Conservation (phyloP, 2,329 filamentous ascomycete genomes). For the Penicillium expansum region DNA sequence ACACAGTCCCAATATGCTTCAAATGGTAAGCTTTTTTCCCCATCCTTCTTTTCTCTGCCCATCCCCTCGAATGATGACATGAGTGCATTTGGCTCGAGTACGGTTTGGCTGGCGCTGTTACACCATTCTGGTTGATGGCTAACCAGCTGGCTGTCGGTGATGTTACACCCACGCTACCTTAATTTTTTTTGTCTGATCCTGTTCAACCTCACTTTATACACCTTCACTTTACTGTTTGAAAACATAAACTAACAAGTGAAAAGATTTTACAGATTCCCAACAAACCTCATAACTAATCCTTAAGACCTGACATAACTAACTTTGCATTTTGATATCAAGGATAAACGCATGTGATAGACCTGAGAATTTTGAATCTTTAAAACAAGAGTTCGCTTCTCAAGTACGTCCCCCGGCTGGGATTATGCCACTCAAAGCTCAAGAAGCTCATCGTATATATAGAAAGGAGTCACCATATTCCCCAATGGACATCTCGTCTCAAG, state of each 20-base stretch:
- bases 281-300: not conserved
- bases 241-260: constrained; percentile 26
- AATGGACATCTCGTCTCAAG: constrained; percentile 96
- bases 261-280: constrained; percentile 17
- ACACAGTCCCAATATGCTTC: constrained; percentile 1
- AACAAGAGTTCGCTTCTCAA: constrained; percentile 77
- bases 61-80: constrained; percentile 79
- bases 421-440: constrained; percentile 29
- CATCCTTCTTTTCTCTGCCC: not conserved
- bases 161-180: constrained; percentile 99
- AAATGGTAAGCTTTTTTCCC: constrained; percentile 19
- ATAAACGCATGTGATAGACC: constrained; percentile 92
- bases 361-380: constrained; percentile 78
- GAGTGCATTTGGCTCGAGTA: constrained; percentile 99
- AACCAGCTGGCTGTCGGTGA: constrained; percentile 76
- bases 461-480: constrained; percentile 78
- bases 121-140: constrained; percentile 71
- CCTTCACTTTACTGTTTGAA: constrained; percentile 11
- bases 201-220: constrained; percentile 13
- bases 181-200: constrained; percentile 75
- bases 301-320: constrained; percentile 28
- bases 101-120: constrained; percentile 62
- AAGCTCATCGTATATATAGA: constrained; percentile 60
- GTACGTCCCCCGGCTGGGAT: constrained; percentile 60
- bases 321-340: constrained; percentile 52